phyloP scores from a whole-genome alignment of 257 asterid species.

The Nicotiana sylvestris region DNA sequence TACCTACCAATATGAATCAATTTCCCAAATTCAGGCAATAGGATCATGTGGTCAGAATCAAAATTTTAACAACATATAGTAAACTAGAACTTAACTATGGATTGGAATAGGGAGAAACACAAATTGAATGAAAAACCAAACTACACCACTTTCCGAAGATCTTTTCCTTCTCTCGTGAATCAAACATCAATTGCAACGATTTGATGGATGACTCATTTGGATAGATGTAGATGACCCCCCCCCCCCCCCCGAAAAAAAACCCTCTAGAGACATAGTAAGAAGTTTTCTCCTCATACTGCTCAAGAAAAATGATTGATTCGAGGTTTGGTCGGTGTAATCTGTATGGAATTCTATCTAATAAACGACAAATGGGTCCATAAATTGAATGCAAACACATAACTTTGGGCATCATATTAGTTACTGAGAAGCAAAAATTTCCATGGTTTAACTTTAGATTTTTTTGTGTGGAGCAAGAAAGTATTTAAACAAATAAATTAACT shows the following conservation, averaged over 20 bases:
- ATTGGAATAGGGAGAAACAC: not conserved
- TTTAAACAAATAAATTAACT: not conserved
- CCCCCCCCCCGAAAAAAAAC: too few relatives aligned
- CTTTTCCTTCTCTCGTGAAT: constrained; percentile 1
- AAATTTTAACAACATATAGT: not conserved
- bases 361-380: not conserved
- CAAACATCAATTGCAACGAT: constrained; percentile 16
- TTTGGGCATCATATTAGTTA: not conserved
- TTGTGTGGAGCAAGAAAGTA: not conserved
- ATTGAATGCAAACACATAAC: not conserved
- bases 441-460: not conserved
- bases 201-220: constrained; percentile 9
- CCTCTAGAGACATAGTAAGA: not conserved
- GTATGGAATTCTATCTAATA: too few relatives aligned
- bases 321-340: too few relatives aligned
- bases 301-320: too few relatives aligned
- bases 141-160: not conserved
- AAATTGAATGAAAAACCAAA: not conserved
- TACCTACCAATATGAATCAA: not conserved
- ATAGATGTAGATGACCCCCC: not conserved
- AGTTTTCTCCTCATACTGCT: too few relatives aligned
- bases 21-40: not conserved
- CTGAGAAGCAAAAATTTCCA: not conserved
- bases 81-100: not conserved
- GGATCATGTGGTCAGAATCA: not conserved